A percentile compares a stretch with the other conserved stretches of the same genome.
phyloP scores from a whole-genome alignment of 306 rosid genomes.

The Mucuna pruriens region DNA sequence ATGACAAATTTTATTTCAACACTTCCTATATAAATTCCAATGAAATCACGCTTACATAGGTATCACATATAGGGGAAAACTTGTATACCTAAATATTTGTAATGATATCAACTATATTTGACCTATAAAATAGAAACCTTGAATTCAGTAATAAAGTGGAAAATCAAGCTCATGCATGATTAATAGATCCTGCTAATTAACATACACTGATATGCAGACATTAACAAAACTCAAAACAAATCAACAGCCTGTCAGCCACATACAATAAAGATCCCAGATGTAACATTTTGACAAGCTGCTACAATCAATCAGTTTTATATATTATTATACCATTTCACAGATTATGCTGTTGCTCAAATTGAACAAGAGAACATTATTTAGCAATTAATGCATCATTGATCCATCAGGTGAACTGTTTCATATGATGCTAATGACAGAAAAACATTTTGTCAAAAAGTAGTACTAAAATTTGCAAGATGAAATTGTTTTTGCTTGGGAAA shows the following conservation, averaged over 20 bases:
- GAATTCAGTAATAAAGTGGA: slow-evolving; percentile 19
- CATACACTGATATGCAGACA: not conserved
- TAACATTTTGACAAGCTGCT: slow-evolving; percentile 11
- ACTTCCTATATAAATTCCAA: slow-evolving; percentile 1
- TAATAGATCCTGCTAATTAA: slow-evolving; percentile 17
- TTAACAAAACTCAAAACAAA: slow-evolving; percentile 25
- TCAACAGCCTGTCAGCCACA: not conserved
- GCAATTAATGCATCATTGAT: not conserved
- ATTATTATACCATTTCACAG: slow-evolving; percentile 1
- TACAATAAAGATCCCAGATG: slow-evolving; percentile 21
- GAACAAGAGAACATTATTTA: slow-evolving; percentile 18
- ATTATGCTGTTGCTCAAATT: slow-evolving; percentile 6
- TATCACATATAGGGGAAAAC: not conserved
- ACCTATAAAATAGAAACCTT: slow-evolving; percentile 6
- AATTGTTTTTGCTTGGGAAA: slow-evolving; percentile 11
- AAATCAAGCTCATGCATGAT: not conserved
- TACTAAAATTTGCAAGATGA: not conserved
- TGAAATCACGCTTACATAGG: not conserved
- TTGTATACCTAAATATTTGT: not conserved
- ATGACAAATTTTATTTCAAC: slow-evolving; percentile 15
- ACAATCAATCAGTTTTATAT: slow-evolving; percentile 2
- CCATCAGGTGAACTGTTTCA: not conserved
- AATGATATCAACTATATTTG: not conserved
- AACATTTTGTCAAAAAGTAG: not conserved
- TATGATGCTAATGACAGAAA: not conserved